A percentile compares a stretch with the other conserved stretches of the same genome.
Conservation (phyloP, 176 grass and related monocot species). For the Chloris gayana region DNA sequence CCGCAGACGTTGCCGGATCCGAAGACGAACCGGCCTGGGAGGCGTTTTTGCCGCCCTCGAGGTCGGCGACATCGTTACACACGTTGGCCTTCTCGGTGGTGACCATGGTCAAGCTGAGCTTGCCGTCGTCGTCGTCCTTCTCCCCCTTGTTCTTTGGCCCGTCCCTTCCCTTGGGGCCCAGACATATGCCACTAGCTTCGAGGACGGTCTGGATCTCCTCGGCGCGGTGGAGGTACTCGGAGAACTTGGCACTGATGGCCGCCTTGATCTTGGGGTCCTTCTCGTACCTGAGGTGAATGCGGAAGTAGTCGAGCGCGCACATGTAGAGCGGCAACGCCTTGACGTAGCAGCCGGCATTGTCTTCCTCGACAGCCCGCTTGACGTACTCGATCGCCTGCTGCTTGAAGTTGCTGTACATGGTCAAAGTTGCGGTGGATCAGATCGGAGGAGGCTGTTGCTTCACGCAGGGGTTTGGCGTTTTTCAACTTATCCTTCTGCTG, state of each 20-base stretch:
- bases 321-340: too few relatives aligned
- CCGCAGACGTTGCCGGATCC: too few relatives aligned
- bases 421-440: slow-evolving; percentile 43
- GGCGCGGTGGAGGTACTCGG: slow-evolving; percentile 91
- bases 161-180: slow-evolving; percentile 75
- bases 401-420: slow-evolving; percentile 99
- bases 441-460: slow-evolving; percentile 61
- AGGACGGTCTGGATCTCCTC: slow-evolving; percentile 98
- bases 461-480: slow-evolving; percentile 40
- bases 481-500: too few relatives aligned
- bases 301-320: too few relatives aligned
- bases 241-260: slow-evolving; percentile 97
- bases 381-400: slow-evolving; percentile 99
- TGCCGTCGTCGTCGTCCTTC: too few relatives aligned
- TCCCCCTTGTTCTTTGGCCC: too few relatives aligned
- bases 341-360: too few relatives aligned
- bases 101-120: too few relatives aligned
- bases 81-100: too few relatives aligned
- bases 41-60: slow-evolving; percentile 68
- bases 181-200: slow-evolving; percentile 67
- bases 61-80: slow-evolving; percentile 84
- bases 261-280: slow-evolving; percentile 99
- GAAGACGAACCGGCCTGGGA: too few relatives aligned
- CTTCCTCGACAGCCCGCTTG: slow-evolving; percentile 10
- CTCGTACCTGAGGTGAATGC: too few relatives aligned